phyloP scores from a whole-genome alignment of 352 stramenopile genomes.

The Blastocystis sp. region DNA sequence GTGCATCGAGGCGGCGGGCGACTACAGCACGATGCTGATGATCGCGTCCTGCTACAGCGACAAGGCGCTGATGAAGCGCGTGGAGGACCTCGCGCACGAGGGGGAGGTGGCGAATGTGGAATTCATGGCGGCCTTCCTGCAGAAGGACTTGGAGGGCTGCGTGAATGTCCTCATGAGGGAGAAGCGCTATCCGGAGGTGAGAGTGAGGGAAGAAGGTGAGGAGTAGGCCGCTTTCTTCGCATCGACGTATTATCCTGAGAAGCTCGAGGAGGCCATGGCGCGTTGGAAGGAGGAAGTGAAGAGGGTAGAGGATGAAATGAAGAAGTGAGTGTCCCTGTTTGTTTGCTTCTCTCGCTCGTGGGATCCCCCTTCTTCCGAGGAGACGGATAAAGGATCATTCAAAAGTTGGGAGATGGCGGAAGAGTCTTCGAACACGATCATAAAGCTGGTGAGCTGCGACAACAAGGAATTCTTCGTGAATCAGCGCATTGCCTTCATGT shows the following conservation, averaged over 20 bases:
- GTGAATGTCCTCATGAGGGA: slow-evolving; percentile 16
- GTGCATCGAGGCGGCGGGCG: slow-evolving; percentile 40
- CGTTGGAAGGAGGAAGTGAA: slow-evolving; percentile 50
- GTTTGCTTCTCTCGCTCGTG: slow-evolving; percentile 1
- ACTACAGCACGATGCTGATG: slow-evolving; percentile 66
- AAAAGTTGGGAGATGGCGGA: background rate
- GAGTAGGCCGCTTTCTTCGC: slow-evolving; percentile 61
- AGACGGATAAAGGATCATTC: background rate
- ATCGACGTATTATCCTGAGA: slow-evolving; percentile 33
- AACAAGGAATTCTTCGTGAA: slow-evolving; percentile 61
- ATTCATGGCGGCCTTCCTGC: slow-evolving; percentile 56
- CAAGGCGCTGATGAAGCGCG: slow-evolving; percentile 30
- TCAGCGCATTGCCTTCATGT: slow-evolving; percentile 58
- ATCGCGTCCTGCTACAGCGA: slow-evolving; percentile 65
- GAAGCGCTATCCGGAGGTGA: slow-evolving; percentile 64
- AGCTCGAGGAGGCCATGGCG: slow-evolving; percentile 38
- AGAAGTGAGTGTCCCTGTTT: slow-evolving; percentile 5
- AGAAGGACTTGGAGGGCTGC: slow-evolving; percentile 53
- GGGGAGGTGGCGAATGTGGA: slow-evolving; percentile 37
- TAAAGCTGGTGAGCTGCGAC: slow-evolving; percentile 62
- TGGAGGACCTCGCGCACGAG: slow-evolving; percentile 24
- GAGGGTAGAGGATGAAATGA: background rate
- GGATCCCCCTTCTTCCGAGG: background rate
- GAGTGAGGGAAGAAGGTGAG: background rate
- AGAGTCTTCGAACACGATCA: background rate